These are phyloP conservation scores for Termitomyces sp. DNA, from an alignment of 768 basidiomycete genomes.

Conservation along the genomic window DNA sequence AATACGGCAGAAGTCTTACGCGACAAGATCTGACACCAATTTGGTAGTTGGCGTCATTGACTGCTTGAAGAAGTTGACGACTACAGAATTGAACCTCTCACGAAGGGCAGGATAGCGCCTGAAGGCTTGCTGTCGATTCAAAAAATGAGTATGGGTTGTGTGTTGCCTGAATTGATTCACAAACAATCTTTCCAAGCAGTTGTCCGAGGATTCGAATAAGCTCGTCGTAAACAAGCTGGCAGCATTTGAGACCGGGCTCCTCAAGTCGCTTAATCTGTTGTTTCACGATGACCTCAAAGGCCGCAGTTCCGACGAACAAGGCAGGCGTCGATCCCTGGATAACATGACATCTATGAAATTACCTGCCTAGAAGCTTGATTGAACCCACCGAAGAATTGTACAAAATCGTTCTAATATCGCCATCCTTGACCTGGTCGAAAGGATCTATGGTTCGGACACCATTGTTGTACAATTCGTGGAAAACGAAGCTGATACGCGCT, in stretches of 20 bases:
- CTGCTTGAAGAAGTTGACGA: conserved; percentile 95
- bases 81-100: conserved; percentile 93
- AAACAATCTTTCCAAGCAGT: conserved; percentile 81
- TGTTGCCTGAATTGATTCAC: not conserved
- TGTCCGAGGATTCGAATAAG: conserved; percentile 94
- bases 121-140: conserved; percentile 74
- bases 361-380: not conserved
- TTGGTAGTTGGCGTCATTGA: conserved; percentile 94
- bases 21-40: conserved; percentile 87
- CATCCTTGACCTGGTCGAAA: conserved; percentile 98
- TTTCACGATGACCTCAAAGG: conserved; percentile 98
- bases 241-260: conserved; percentile 91
- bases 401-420: conserved; percentile 90
- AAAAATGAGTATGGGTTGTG: not conserved
- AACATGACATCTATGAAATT: not conserved
- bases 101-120: conserved; percentile 93
- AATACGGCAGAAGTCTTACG: conserved; percentile 41
- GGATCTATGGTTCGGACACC: conserved; percentile 96
- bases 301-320: conserved; percentile 93
- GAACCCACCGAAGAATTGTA: conserved; percentile 92
- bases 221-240: conserved; percentile 94
- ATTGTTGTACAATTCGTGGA: conserved; percentile 97
- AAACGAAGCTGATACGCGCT: conserved; percentile 97
- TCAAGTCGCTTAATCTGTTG: conserved; percentile 97
- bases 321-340: conserved; percentile 89